Evolutionary conservation across 306 rosid genomes (phyloP).

Genomic region (Corylus avellana): DNA sequence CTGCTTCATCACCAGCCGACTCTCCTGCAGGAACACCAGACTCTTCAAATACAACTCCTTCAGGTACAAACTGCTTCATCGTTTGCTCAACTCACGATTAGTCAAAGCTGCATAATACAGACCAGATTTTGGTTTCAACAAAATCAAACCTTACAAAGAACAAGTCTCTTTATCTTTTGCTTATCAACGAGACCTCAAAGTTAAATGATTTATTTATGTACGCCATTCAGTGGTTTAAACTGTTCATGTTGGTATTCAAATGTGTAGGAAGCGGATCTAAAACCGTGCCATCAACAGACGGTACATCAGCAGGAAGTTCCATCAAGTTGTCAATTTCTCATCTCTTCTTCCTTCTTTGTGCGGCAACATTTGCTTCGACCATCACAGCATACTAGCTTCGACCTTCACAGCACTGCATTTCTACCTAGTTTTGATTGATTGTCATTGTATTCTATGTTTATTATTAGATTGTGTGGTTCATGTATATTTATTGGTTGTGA

Average conservation of each 20-base stretch:
- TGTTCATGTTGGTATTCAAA: constrained; percentile 19
- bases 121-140: not conserved
- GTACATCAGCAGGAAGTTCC: constrained; percentile 56
- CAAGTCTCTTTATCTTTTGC: not conserved
- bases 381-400: constrained; percentile 37
- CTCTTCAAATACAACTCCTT: constrained; percentile 55
- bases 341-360: constrained; percentile 43
- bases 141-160: not conserved
- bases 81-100: constrained; percentile 1
- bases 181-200: too few species aligned
- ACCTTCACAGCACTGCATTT: not conserved
- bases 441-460: not conserved
- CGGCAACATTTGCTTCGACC: constrained; percentile 46
- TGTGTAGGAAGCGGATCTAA: constrained; percentile 60
- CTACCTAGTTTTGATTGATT: constrained; percentile 15
- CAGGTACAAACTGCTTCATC: constrained; percentile 42
- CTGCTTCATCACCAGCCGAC: constrained; percentile 62
- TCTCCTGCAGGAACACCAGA: constrained; percentile 67
- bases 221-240: constrained; percentile 1
- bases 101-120: not conserved
- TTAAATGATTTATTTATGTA: not conserved
- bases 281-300: constrained; percentile 50
- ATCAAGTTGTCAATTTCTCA: constrained; percentile 47
- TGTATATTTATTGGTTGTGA: constrained; percentile 22
- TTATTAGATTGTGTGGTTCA: constrained; percentile 16